Percentiles rank a stretch among this genome's conserved stretches.
phyloP scores from a whole-genome alignment of 768 basidiomycete genomes.

The Cystobasidiopsis lactophilus region DNA sequence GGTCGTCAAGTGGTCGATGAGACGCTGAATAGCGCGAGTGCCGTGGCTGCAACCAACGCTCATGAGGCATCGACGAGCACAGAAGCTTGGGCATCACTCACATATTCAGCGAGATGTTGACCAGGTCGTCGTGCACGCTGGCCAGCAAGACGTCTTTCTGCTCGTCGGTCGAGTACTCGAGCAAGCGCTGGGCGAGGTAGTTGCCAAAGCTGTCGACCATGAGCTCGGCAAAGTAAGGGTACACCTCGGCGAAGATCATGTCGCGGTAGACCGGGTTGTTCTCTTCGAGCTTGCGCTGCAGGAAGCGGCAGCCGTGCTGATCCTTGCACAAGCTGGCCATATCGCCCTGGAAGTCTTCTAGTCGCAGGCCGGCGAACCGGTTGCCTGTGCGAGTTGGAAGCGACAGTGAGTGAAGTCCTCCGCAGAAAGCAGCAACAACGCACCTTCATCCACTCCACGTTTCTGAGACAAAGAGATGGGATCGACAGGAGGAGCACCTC shows the following conservation, averaged over 20 bases:
- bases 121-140: slow-evolving; percentile 87
- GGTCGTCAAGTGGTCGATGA: slow-evolving; percentile 96
- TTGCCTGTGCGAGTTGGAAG: slow-evolving; percentile 32
- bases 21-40: slow-evolving; percentile 96
- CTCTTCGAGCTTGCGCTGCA: slow-evolving; percentile 98
- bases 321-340: slow-evolving; percentile 89
- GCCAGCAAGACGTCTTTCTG: slow-evolving; percentile 93
- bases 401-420: neutral
- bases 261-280: slow-evolving; percentile 86
- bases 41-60: slow-evolving; percentile 36
- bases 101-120: slow-evolving; percentile 97
- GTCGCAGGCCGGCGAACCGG: slow-evolving; percentile 80
- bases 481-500: neutral
- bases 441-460: neutral
- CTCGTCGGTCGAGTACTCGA: slow-evolving; percentile 93
- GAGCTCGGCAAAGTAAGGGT: slow-evolving; percentile 86
- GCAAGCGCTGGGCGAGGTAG: slow-evolving; percentile 90
- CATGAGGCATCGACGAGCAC: neutral
- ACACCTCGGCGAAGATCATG: slow-evolving; percentile 98
- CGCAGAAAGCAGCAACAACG: neutral
- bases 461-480: neutral
- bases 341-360: slow-evolving; percentile 89
- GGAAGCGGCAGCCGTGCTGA: slow-evolving; percentile 92
- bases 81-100: neutral
- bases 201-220: slow-evolving; percentile 99